Evolutionary conservation across 495 filamentous ascomycete genomes (phyloP), one percentile per base, ranked within the genome.

Genomic region (Apiosordaria backusii): DNA sequence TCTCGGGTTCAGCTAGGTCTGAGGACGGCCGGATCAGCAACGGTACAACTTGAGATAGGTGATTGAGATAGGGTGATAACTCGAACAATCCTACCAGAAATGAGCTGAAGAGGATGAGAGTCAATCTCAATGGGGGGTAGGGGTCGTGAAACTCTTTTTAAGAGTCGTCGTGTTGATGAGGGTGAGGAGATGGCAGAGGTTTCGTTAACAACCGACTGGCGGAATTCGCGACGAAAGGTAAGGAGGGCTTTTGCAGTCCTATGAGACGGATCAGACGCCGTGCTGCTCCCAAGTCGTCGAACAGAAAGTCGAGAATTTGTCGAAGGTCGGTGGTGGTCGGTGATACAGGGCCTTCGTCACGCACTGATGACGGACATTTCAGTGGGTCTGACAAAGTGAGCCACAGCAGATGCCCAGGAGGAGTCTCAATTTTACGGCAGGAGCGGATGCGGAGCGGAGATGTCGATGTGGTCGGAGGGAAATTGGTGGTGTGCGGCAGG

Each of bases 381-480:
- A 45, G 35, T 45, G 35, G 35, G 35, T 45, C 9, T 45, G 35
- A 45, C 35, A 45, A 45, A 15, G 35, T 3, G 35, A 45, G 7
- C 27, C 27, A 29, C 27, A 29, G 27, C 27, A 29, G 27, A 29
- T 29, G 27, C 7, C 27, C 27, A 29, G 27, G 27, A 29, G 27
- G n/a, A n/a, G n/a, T n/a, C n/a, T n/a, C n/a, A n/a, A n/a, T n/a
- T n/a, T n/a, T n/a, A n/a, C 27, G 27, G 7, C 27, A 29, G 27
- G 27, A 29, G 27, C 27, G 7, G 27, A 13, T 45, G 35, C 35
- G 16, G 35, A 45, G 35, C 23, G 57, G 53, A 55, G 26, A 18
- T 59, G 57, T 59, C 57, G 57, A 18, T 23, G 24, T 29, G 57
- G 23, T 59, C 57, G 57, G 26, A 59, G n/a, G 53, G 57, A 59